Conservation (phyloP, 163 green algal genomes). For the Chlorella variabilis region DNA sequence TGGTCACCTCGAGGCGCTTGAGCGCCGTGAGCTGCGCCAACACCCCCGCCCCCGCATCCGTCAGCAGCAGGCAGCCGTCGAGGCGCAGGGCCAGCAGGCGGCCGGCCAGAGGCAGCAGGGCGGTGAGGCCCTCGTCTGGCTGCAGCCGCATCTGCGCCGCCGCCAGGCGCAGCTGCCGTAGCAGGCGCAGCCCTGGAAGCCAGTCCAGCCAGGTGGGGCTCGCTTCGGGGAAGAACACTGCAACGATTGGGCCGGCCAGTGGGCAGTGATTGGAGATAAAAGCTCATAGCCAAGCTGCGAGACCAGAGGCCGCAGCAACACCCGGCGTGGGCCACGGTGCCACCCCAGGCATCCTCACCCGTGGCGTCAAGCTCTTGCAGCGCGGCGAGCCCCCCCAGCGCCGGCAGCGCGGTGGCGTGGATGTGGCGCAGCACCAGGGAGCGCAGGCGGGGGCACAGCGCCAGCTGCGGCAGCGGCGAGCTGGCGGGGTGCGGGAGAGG, state of each 20-base stretch:
- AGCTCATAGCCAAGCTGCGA: background rate
- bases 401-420: background rate
- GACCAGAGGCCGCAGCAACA: background rate
- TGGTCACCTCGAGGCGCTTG: slow-evolving; percentile 9
- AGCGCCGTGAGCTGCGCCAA: slow-evolving; percentile 23
- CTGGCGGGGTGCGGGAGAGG: background rate
- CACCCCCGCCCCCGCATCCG: background rate
- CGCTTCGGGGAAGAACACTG: slow-evolving; percentile 15
- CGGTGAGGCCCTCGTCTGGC: slow-evolving; percentile 21
- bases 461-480: slow-evolving; percentile 1
- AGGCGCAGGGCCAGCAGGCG: slow-evolving; percentile 2
- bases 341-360: background rate
- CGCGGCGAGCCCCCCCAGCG: background rate
- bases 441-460: background rate
- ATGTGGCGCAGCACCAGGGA: slow-evolving; percentile 15
- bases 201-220: slow-evolving; percentile 11
- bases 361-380: slow-evolving; percentile 2
- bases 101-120: slow-evolving; percentile 17
- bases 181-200: background rate
- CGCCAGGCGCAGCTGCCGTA: slow-evolving; percentile 3
- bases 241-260: too few species aligned
- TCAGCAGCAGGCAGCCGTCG: slow-evolving; percentile 17
- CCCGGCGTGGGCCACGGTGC: background rate
- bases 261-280: too few species aligned
- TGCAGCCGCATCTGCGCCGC: slow-evolving; percentile 24